A percentile compares a stretch with the other conserved stretches of the same genome.
Conservation (phyloP, 2,329 filamentous ascomycete species). For the Aspergillus costaricaensis region DNA sequence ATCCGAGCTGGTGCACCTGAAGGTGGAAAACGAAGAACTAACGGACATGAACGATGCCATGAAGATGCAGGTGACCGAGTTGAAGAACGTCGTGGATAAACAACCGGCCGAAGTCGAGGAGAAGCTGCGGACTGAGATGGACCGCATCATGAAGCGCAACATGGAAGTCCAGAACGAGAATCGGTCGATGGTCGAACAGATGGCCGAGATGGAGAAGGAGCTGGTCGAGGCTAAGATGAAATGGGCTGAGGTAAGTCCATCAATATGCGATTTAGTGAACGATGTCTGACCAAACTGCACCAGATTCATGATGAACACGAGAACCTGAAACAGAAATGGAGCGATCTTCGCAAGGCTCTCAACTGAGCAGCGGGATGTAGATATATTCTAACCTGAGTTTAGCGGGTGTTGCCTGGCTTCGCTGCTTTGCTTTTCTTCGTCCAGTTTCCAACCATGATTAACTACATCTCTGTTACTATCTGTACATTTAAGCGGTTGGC, state of each 20-base stretch:
- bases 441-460: conserved; percentile 1
- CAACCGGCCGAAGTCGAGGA: conserved; percentile 88
- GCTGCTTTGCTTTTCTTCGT: conserved; percentile 7
- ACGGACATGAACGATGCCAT: conserved; percentile 87
- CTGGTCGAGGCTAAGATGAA: conserved; percentile 92
- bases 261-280: not conserved
- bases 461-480: not conserved
- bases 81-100: conserved; percentile 82
- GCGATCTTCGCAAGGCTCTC: conserved; percentile 65
- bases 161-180: conserved; percentile 94
- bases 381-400: conserved; percentile 1
- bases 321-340: conserved; percentile 73
- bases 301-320: conserved; percentile 72
- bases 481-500: conserved; percentile 20
- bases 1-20: conserved; percentile 85
- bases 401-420: conserved; percentile 6
- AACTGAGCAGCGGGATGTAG: conserved; percentile 34
- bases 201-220: conserved; percentile 88
- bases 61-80: conserved; percentile 78
- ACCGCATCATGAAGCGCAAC: conserved; percentile 88
- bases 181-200: conserved; percentile 79
- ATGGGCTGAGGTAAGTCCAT: conserved; percentile 78
- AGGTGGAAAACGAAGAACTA: conserved; percentile 89
- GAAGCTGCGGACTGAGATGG: conserved; percentile 79
- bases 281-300: conserved; percentile 12